Base-by-base conservation (phyloP, 495 filamentous ascomycete species). In the Podospora didyma region DNA sequence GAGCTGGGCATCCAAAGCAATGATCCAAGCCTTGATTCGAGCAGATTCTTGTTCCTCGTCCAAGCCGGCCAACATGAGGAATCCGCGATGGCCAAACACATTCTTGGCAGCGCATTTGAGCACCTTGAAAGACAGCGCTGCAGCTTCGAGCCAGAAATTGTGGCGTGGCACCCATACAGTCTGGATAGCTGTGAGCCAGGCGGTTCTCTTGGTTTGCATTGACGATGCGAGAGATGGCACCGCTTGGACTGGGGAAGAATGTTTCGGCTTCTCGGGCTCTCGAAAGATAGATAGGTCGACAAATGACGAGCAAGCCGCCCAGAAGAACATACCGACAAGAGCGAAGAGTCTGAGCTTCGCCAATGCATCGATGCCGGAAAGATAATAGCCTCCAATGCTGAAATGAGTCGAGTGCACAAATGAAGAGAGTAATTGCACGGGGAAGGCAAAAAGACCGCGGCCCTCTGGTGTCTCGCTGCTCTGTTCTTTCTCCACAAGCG, bases 171-270 rank as follows among this genome's bases (percentile, higher is more conserved):
- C 88, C 78, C 92, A 95, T 14, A 96, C 90, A 20, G 89, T 90
- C 73, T 97, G 93, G 57, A 97, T 86, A 3, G 93, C 92, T 2
- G 93, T 97, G 49, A 96, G 83, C 92, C 93, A 97, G 26, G 93
- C 93, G 65, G 90, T 89, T 57, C 87, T 82, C 49, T 92, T 86
- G 50, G 95, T 89, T 58, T 93, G 88, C 49, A 93, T 86, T 7
- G 93, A 85, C 2, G 91, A 92, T 14, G 89, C 87, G 14, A 89
- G 76, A 2, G 89, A 89, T 1, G 87, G 88, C 50, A 76, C 83
- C 34, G 78, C 81, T 60, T 70, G 71, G 48, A 78, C 70, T 44
- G 66, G 75, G 22, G 75, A 62, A 45, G 62, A 50, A 21, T 63
- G 62, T 49, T 70, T 63, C 5, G 61, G 50, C 53, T 77, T 69